Evolutionary conservation across 2,329 filamentous ascomycete genomes (phyloP), one percentile per base, ranked within the genome.

Genomic region (Microdochium nivale): DNA sequence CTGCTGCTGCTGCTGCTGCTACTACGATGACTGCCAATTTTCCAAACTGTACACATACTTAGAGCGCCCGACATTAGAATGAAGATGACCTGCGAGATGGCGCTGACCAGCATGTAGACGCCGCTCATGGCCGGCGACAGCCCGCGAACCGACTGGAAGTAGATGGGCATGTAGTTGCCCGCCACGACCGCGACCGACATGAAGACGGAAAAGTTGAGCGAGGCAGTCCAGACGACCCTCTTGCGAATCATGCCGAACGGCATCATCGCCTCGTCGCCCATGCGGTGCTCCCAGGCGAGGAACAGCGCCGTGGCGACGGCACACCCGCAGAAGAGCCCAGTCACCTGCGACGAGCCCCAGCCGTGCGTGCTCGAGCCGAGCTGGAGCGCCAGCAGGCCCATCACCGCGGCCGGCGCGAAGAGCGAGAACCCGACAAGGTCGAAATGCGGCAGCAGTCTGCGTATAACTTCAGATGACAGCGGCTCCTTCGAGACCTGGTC

Each of bases 211-310:
- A 68, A 66, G 40, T 70, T 73, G 3, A 71, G 10, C 25, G 68
- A 66, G 23, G 69, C 67, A 10, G 69, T 61, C 62, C 67, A 70
- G n/a, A 80, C 67, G 24, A 71, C 62, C 1, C 75, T 67, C 33
- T 69, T 65, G 14, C 59, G 61, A 8, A 79, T 50, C 30, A 81
- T 64, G 0, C 70, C 70, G 1, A 70, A 65, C 0, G 74, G 70
- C 2, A 81, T 65, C 69, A 80, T 79, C 2, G 68, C 62, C 21
- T 75, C 72, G 23, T 75, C 72, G 3, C 74, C 75, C 53, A 62
- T 59, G 16, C 62, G 62, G 53, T 60, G 60, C 50, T 79, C 71
- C 72, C 74, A 77, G 8, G 60, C 46, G 3, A 68, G 14, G 56
- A 73, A 76, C 8, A 68, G 30, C 2, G 66, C 43, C 3, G 66